Evolutionary conservation across 2,329 filamentous ascomycete species (phyloP).

Genomic region (Rhynchosporium graminicola): DNA sequence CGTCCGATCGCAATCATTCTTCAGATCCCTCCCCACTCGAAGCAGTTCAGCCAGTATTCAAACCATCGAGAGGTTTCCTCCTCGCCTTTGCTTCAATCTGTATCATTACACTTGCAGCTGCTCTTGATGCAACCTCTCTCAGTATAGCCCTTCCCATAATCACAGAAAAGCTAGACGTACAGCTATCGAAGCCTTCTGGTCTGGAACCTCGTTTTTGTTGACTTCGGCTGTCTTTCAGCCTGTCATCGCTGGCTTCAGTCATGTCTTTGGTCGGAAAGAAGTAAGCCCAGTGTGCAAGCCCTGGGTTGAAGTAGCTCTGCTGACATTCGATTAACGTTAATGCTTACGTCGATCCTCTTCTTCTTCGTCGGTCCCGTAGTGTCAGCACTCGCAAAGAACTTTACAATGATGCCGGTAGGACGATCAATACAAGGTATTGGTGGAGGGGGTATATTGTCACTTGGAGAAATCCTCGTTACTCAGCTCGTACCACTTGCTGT

Average conservation of each 20-base stretch:
- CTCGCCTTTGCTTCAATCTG: constrained; percentile 36
- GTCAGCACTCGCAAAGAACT: constrained; percentile 42
- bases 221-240: constrained; percentile 64
- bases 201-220: constrained; percentile 69
- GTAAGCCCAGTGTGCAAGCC: constrained; percentile 19
- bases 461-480: constrained; percentile 50
- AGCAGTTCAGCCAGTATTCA: constrained; percentile 26
- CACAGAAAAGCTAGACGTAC: constrained; percentile 52
- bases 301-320: not conserved
- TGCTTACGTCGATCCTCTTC: constrained; percentile 36
- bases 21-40: constrained; percentile 25
- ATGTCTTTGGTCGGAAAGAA: constrained; percentile 46
- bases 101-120: constrained; percentile 60
- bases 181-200: constrained; percentile 68
- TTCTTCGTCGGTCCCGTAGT: constrained; percentile 46
- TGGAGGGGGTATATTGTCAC: constrained; percentile 51
- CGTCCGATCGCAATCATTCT: constrained; percentile 10
- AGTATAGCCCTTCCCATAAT: constrained; percentile 61
- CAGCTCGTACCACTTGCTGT: constrained; percentile 49
- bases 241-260: constrained; percentile 43
- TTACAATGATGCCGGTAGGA: constrained; percentile 43
- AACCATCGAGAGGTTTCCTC: constrained; percentile 32
- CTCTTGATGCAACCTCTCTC: constrained; percentile 65
- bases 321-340: constrained; percentile 21
- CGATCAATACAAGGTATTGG: constrained; percentile 52